These are phyloP conservation scores for Fusarium albidum DNA, from an alignment of 2,329 filamentous ascomycete genomes.

Conservation along the genomic window DNA sequence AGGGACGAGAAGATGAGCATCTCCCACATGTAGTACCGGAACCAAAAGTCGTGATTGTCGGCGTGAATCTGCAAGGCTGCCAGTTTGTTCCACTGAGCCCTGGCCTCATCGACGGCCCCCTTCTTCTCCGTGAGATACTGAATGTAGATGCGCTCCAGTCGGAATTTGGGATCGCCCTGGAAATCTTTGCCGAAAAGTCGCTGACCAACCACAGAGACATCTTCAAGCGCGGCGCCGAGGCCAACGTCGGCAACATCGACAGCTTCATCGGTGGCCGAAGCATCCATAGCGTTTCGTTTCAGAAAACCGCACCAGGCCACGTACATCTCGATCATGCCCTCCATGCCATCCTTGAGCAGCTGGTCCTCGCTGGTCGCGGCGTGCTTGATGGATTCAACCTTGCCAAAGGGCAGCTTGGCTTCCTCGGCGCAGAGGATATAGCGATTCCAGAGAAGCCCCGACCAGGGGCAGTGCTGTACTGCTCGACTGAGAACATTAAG, in stretches of 20 bases:
- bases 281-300: constrained; percentile 81
- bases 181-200: constrained; percentile 77
- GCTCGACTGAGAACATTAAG: constrained; percentile 81
- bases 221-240: constrained; percentile 84
- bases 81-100: constrained; percentile 79
- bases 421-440: constrained; percentile 87
- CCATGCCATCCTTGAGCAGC: constrained; percentile 85
- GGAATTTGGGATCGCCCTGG: constrained; percentile 86
- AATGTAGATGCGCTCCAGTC: constrained; percentile 90
- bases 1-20: constrained; percentile 69
- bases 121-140: constrained; percentile 90
- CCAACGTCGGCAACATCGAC: constrained; percentile 91
- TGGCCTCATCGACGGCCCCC: constrained; percentile 77
- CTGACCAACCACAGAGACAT: constrained; percentile 81
- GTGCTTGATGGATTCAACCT: constrained; percentile 91
- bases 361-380: constrained; percentile 86
- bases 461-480: constrained; percentile 92
- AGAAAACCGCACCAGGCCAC: constrained; percentile 95
- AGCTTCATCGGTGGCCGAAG: constrained; percentile 79
- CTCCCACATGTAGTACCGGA: constrained; percentile 91
- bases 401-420: constrained; percentile 76
- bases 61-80: constrained; percentile 69
- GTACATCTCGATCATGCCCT: constrained; percentile 89
- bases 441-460: constrained; percentile 88
- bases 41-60: constrained; percentile 92